Conservation (phyloP, 108 stramenopile species). For the Skeletonema tropicum region DNA sequence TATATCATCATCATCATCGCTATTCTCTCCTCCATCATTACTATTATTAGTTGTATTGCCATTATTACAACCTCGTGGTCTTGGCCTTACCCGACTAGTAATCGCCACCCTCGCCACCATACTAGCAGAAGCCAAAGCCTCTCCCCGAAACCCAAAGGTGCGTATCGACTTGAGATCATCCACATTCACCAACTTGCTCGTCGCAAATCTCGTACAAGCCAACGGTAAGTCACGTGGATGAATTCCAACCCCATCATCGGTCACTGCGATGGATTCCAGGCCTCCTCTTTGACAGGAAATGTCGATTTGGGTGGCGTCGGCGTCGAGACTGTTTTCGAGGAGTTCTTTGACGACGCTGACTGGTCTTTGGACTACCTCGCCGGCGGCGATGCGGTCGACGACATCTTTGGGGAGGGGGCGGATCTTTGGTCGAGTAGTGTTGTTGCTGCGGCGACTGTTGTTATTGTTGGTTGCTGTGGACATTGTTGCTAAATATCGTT, state of each 20-base stretch:
- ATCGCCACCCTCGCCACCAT: conserved; percentile 70
- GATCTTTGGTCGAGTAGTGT: conserved; percentile 50
- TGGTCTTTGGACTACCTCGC: conserved; percentile 98
- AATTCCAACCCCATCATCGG: conserved; percentile 84
- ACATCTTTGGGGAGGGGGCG: conserved; percentile 79
- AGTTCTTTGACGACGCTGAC: conserved; percentile 96
- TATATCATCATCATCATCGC: conserved; percentile 11
- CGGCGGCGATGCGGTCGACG: conserved; percentile 97
- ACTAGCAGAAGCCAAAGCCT: conserved; percentile 87
- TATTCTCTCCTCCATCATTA: not conserved
- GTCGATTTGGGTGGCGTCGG: conserved; percentile 63
- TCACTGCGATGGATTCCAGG: conserved; percentile 36
- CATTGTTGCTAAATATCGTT: too few relatives aligned
- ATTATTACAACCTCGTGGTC: not conserved
- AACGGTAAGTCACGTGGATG: conserved; percentile 70
- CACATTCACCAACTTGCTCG: conserved; percentile 85
- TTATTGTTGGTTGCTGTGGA: not conserved
- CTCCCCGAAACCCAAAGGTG: conserved; percentile 99
- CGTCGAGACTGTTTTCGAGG: conserved; percentile 97
- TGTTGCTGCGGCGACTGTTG: not conserved
- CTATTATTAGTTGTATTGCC: not conserved
- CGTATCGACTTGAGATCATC: conserved; percentile 79
- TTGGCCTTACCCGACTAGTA: conserved; percentile 36
- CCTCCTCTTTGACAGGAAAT: conserved; percentile 11
- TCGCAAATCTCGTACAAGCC: conserved; percentile 96